Evolutionary conservation across 176 grass and related monocot genomes (phyloP).

Genomic region (Tuctoria greenei): DNA sequence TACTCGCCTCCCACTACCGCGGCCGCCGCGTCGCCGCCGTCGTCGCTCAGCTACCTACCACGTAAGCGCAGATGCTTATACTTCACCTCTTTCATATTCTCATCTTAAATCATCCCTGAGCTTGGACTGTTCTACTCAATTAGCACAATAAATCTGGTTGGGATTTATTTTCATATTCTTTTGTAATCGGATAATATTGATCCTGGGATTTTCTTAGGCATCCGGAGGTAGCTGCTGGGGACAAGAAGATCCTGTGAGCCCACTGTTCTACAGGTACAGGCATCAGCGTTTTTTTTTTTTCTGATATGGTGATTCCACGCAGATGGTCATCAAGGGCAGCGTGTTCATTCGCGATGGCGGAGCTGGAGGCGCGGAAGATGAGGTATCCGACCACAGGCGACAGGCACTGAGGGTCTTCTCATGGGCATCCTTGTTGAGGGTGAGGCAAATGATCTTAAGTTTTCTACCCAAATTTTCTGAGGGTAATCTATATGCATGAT

Average conservation of each 20-base stretch:
- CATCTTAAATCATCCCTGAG: conserved; percentile 17
- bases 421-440: conserved; percentile 92
- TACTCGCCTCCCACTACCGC: conserved; percentile 20
- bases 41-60: conserved; percentile 52
- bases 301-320: conserved; percentile 26
- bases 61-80: conserved; percentile 20
- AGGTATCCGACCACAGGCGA: conserved; percentile 70
- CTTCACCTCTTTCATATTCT: not conserved
- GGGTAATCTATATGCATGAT: not conserved
- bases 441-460: conserved; percentile 35
- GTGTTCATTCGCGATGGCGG: conserved; percentile 75
- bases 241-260: conserved; percentile 51
- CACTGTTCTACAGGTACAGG: not conserved
- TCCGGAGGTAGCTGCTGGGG: conserved; percentile 45
- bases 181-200: conserved; percentile 12
- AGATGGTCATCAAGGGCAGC: conserved; percentile 86
- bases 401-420: conserved; percentile 72
- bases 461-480: not conserved
- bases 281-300: not conserved
- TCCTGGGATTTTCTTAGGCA: conserved; percentile 32
- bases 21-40: conserved; percentile 22
- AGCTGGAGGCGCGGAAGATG: conserved; percentile 80
- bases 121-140: not conserved
- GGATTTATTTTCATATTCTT: conserved; percentile 11
- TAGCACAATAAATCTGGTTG: not conserved